A percentile compares a stretch with the other conserved stretches of the same genome.
phyloP scores from a whole-genome alignment of 2,329 filamentous ascomycete species.

The Mollisia scopiformis region DNA sequence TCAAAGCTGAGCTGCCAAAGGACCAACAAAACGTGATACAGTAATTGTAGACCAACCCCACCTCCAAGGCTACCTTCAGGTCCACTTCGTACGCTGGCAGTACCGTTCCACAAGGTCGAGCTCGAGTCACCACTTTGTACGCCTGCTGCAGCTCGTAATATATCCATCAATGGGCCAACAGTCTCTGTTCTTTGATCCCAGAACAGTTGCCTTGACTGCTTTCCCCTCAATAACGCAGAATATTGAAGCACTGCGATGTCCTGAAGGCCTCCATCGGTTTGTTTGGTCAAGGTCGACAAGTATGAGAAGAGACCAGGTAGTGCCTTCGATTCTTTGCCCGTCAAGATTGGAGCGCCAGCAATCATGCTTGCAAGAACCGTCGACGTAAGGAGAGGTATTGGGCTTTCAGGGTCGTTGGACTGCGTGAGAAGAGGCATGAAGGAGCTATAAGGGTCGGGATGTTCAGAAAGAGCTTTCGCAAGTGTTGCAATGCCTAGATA shows the following conservation, averaged over 20 bases:
- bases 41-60: conserved; percentile 86
- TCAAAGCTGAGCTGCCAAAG: conserved; percentile 98
- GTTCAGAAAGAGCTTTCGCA: conserved; percentile 74
- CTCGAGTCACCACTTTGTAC: conserved; percentile 67
- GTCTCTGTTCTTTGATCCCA: conserved; percentile 92
- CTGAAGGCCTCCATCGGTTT: conserved; percentile 85
- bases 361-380: conserved; percentile 84
- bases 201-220: conserved; percentile 77
- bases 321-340: conserved; percentile 63
- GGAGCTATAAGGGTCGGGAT: conserved; percentile 77
- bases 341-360: conserved; percentile 61
- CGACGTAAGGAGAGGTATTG: conserved; percentile 87
- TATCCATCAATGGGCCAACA: conserved; percentile 77
- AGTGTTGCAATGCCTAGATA: conserved; percentile 75
- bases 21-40: conserved; percentile 92
- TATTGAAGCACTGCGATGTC: conserved; percentile 95
- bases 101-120: conserved; percentile 64
- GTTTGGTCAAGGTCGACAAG: conserved; percentile 81
- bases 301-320: conserved; percentile 86
- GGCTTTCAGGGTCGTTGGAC: conserved; percentile 73
- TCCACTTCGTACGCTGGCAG: conserved; percentile 56
- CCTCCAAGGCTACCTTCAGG: conserved; percentile 69
- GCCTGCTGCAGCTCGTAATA: conserved; percentile 78
- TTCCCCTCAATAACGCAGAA: conserved; percentile 79
- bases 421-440: conserved; percentile 83